These are phyloP conservation scores for Xylariaceae sp. DNA, from an alignment of 2,329 filamentous ascomycete species.

Conservation along the genomic window DNA sequence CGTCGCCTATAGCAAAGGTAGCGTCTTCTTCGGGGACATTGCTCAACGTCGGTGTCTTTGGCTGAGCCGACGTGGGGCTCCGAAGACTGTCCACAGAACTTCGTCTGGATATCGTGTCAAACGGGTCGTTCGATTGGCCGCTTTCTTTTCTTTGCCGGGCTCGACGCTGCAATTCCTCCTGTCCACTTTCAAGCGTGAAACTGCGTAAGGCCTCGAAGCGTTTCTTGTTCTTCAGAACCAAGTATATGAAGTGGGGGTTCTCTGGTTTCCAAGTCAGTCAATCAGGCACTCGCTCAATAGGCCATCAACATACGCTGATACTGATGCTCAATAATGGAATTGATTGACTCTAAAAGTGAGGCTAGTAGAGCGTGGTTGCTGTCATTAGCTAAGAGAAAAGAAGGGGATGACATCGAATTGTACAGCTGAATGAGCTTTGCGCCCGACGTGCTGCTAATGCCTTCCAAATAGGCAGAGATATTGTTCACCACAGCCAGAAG, in stretches of 20 bases:
- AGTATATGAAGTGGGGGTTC: slow-evolving; percentile 77
- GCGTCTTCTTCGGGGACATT: slow-evolving; percentile 73
- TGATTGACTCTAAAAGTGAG: slow-evolving; percentile 83
- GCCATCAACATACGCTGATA: slow-evolving; percentile 58
- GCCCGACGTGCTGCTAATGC: slow-evolving; percentile 69
- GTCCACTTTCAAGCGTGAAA: slow-evolving; percentile 88
- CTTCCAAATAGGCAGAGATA: slow-evolving; percentile 77
- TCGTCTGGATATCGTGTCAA: slow-evolving; percentile 46
- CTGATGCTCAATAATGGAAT: slow-evolving; percentile 85
- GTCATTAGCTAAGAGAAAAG: slow-evolving; percentile 88
- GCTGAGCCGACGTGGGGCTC: slow-evolving; percentile 53
- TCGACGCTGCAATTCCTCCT: slow-evolving; percentile 83
- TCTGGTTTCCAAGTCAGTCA: slow-evolving; percentile 40
- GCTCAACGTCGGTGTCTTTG: slow-evolving; percentile 53
- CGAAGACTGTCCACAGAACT: slow-evolving; percentile 65
- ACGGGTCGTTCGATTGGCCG: slow-evolving; percentile 43
- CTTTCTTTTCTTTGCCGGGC: slow-evolving; percentile 66
- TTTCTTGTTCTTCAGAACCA: slow-evolving; percentile 73
- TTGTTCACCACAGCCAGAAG: slow-evolving; percentile 92
- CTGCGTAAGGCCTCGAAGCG: slow-evolving; percentile 79
- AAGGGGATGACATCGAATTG: slow-evolving; percentile 86
- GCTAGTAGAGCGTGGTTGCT: slow-evolving; percentile 78
- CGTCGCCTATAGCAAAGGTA: slow-evolving; percentile 85
- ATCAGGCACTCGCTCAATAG: background rate
- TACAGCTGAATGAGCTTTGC: slow-evolving; percentile 85